Evolutionary conservation across 331 rosid species (phyloP).

Genomic region (Saraca asoca): DNA sequence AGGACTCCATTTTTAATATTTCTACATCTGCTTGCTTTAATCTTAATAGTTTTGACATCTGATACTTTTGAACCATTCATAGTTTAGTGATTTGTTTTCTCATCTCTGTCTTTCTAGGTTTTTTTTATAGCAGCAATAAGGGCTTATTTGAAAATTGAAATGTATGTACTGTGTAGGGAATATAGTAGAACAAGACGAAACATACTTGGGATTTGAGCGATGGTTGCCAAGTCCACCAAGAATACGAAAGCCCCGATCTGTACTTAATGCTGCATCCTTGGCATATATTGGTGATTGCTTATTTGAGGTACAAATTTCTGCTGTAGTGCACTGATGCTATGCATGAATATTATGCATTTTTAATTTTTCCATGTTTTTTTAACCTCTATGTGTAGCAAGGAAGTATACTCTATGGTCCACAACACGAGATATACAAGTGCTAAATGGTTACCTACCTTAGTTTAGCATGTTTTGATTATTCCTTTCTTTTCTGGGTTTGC

Average conservation of each 20-base stretch:
- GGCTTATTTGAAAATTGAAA: not conserved
- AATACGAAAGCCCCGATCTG: slow-evolving; percentile 80
- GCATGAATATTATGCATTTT: not conserved
- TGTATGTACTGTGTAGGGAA: slow-evolving; percentile 30
- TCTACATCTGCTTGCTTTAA: too few relatives aligned
- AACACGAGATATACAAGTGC: not conserved
- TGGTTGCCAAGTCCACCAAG: slow-evolving; percentile 91
- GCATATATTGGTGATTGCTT: slow-evolving; percentile 91
- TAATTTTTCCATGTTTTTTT: too few relatives aligned
- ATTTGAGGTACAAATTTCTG: slow-evolving; percentile 62
- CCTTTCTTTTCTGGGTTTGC: not conserved
- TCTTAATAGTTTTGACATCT: not conserved
- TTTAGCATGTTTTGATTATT: not conserved
- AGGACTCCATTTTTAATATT: not conserved
- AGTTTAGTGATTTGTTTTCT: not conserved
- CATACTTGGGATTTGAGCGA: slow-evolving; percentile 77
- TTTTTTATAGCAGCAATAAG: slow-evolving; percentile 1
- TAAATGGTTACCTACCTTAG: not conserved
- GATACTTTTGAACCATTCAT: not conserved
- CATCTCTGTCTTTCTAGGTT: not conserved
- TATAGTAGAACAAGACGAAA: slow-evolving; percentile 36
- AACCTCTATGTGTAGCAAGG: not conserved
- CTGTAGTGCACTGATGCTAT: not conserved
- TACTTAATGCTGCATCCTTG: slow-evolving; percentile 72
- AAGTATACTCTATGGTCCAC: not conserved